Evolutionary conservation across 495 filamentous ascomycete species (phyloP).

Genomic region (Wilcoxina mikolae): DNA sequence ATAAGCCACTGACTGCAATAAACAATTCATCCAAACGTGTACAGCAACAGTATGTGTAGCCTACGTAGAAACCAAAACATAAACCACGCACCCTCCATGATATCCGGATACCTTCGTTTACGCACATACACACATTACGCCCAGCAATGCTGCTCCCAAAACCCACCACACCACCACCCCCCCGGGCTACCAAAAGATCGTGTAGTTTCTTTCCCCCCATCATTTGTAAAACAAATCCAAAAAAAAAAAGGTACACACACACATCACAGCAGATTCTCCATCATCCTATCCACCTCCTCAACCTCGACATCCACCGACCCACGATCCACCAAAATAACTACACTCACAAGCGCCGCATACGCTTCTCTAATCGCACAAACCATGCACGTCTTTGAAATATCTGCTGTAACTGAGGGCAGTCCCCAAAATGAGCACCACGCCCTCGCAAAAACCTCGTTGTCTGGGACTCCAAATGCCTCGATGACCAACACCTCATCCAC

Average conservation of each 20-base stretch:
- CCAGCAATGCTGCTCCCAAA: neutral
- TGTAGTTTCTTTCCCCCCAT: no score
- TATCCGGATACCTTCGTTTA: no score
- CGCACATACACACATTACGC: neutral
- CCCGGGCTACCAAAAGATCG: no score
- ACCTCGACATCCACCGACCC: slow-evolving; percentile 31
- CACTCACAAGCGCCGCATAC: slow-evolving; percentile 52
- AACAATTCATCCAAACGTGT: no score
- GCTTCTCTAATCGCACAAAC: slow-evolving; percentile 56
- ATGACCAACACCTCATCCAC: slow-evolving; percentile 50
- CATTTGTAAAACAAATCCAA: neutral
- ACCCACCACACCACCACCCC: neutral
- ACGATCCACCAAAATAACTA: slow-evolving; percentile 50
- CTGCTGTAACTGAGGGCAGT: slow-evolving; percentile 48
- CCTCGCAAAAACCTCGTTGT: slow-evolving; percentile 59
- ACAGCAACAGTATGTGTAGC: no score
- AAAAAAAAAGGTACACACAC: neutral
- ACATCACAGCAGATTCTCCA: slow-evolving; percentile 16
- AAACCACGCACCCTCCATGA: no score
- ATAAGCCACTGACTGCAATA: no score
- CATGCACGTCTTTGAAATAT: slow-evolving; percentile 53
- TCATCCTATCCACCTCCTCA: slow-evolving; percentile 29
- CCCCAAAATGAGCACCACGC: slow-evolving; percentile 63
- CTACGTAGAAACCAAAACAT: no score
- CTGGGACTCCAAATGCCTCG: slow-evolving; percentile 51